These are phyloP conservation scores for Ormosia emarginata DNA, from an alignment of 306 rosid genomes.

Conservation along the genomic window DNA sequence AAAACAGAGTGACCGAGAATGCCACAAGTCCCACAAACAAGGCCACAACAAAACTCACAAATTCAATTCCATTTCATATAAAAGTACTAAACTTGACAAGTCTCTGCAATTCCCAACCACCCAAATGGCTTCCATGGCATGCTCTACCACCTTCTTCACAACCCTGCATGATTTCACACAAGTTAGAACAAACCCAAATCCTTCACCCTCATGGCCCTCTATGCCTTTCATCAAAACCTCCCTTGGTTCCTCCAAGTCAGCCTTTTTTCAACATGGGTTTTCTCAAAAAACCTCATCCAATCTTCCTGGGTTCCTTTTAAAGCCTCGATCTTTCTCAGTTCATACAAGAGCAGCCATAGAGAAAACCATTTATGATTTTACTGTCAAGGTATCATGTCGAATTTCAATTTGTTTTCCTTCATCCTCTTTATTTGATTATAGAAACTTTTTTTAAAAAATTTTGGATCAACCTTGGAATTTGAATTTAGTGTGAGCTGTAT, in stretches of 20 bases:
- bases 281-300: conserved; percentile 30
- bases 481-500: neutral
- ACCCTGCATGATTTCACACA: conserved; percentile 30
- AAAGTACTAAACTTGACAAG: neutral
- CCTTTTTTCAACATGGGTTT: conserved; percentile 43
- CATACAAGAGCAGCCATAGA: conserved; percentile 75
- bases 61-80: neutral
- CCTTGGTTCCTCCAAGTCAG: conserved; percentile 59
- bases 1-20: no score
- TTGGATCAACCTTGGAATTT: conserved; percentile 9
- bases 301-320: conserved; percentile 27
- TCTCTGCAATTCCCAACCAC: neutral
- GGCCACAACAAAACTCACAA: no score
- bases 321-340: conserved; percentile 47
- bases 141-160: conserved; percentile 40
- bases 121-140: conserved; percentile 57
- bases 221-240: conserved; percentile 48
- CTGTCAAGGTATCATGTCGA: conserved; percentile 62
- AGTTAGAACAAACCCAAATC: conserved; percentile 17
- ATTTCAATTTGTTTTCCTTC: neutral
- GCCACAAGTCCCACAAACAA: no score
- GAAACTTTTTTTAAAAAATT: neutral
- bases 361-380: conserved; percentile 74
- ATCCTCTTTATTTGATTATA: neutral
- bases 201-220: conserved; percentile 28